Conservation (phyloP, 306 rosid genomes). For the Dryas alaskensis region DNA sequence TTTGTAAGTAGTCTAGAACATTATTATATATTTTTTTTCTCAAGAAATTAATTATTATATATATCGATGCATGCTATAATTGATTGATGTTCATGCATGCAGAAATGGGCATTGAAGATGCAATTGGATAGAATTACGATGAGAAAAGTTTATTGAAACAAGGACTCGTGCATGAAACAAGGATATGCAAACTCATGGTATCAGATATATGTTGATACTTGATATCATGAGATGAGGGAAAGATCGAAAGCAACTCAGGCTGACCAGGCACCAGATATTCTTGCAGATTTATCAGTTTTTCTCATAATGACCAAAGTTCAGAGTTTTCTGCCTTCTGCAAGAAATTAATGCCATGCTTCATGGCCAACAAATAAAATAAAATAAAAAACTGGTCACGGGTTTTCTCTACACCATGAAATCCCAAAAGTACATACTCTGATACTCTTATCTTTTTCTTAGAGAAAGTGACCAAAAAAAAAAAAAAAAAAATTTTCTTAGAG, state of each 20-base stretch:
- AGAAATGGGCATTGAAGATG: background rate
- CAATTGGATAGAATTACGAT: constrained; percentile 15
- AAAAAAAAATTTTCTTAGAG: background rate
- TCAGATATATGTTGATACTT: background rate
- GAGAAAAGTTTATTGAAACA: constrained; percentile 29
- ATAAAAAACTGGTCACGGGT: constrained; percentile 49
- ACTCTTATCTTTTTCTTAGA: constrained; percentile 43
- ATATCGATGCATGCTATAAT: background rate
- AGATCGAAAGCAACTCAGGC: constrained; percentile 39
- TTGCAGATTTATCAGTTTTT: constrained; percentile 65
- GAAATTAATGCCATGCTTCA: constrained; percentile 36
- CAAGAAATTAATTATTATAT: background rate
- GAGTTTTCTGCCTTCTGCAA: constrained; percentile 38
- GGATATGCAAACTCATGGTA: constrained; percentile 18
- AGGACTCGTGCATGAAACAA: constrained; percentile 46
- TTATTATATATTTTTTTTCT: too few species aligned
- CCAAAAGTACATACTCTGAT: constrained; percentile 29
- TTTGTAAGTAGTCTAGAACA: too few species aligned
- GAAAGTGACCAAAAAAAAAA: too few species aligned
- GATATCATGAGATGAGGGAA: constrained; percentile 21
- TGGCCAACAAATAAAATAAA: background rate
- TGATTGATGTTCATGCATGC: constrained; percentile 10
- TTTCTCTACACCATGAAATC: constrained; percentile 34
- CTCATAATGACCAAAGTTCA: constrained; percentile 51
- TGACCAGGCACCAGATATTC: constrained; percentile 42